phyloP scores from a whole-genome alignment of 2,329 filamentous ascomycete species.

The Septoria linicola region DNA sequence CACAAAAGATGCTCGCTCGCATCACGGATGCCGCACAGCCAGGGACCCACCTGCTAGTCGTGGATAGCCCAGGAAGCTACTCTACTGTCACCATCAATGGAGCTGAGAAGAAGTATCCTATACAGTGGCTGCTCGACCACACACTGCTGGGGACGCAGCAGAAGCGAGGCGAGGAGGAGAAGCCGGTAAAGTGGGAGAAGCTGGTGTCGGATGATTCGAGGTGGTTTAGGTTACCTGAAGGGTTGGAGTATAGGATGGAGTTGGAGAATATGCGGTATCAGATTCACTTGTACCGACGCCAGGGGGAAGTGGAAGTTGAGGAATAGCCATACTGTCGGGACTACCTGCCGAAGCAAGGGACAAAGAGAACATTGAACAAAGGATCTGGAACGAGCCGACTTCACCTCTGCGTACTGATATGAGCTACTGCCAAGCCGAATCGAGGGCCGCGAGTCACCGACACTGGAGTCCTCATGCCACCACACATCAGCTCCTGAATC shows the following conservation, averaged over 20 bases:
- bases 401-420: too few relatives aligned
- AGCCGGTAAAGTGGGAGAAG: constrained; percentile 64
- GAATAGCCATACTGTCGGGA: background rate
- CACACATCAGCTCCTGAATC: background rate
- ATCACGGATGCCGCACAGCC: constrained; percentile 60
- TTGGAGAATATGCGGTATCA: constrained; percentile 96
- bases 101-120: constrained; percentile 71
- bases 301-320: background rate
- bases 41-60: constrained; percentile 73
- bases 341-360: too few relatives aligned
- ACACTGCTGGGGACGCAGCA: constrained; percentile 56
- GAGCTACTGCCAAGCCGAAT: too few relatives aligned
- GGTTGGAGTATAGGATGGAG: constrained; percentile 74
- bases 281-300: constrained; percentile 70
- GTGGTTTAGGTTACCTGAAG: constrained; percentile 73
- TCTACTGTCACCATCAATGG: constrained; percentile 69
- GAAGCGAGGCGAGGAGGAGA: constrained; percentile 19
- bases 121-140: constrained; percentile 89
- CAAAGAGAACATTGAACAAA: too few relatives aligned
- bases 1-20: constrained; percentile 71
- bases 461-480: too few relatives aligned
- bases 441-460: too few relatives aligned
- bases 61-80: constrained; percentile 93
- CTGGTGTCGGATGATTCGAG: constrained; percentile 71
- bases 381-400: too few relatives aligned